A percentile compares a stretch with the other conserved stretches of the same genome.
Conservation (phyloP, 345 rosid genomes). For the Hibiscus mutabilis region DNA sequence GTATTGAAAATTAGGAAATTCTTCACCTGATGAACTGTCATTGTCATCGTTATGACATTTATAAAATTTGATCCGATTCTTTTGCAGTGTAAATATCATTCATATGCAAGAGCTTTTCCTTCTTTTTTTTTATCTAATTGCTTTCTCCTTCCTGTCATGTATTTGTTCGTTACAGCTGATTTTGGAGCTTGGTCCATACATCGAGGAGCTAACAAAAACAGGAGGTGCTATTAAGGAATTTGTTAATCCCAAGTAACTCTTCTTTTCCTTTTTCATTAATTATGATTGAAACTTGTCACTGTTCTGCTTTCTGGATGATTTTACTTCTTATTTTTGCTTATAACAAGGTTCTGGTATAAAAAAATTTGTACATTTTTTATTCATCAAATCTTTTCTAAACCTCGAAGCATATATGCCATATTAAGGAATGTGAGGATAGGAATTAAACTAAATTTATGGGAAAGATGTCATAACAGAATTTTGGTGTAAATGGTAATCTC, state of each 20-base stretch:
- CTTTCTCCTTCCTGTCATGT: neutral
- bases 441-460: neutral
- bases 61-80: neutral
- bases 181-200: constrained; percentile 72
- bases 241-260: constrained; percentile 88
- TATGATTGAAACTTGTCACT: constrained; percentile 5
- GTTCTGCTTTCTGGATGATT: neutral
- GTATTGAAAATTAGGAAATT: neutral
- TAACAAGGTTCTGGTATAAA: neutral
- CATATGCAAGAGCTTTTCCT: neutral
- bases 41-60: neutral
- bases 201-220: constrained; percentile 81
- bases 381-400: neutral
- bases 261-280: constrained; percentile 10
- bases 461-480: neutral
- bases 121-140: neutral
- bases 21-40: neutral
- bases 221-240: constrained; percentile 95
- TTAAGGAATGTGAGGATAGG: neutral
- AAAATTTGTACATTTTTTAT: neutral
- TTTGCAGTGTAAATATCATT: neutral
- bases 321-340: neutral
- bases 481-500: neutral
- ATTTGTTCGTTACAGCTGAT: constrained; percentile 49
- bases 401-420: neutral